phyloP scores from a whole-genome alignment of 164 flowering plant species.

The Aristolochia contorta region DNA sequence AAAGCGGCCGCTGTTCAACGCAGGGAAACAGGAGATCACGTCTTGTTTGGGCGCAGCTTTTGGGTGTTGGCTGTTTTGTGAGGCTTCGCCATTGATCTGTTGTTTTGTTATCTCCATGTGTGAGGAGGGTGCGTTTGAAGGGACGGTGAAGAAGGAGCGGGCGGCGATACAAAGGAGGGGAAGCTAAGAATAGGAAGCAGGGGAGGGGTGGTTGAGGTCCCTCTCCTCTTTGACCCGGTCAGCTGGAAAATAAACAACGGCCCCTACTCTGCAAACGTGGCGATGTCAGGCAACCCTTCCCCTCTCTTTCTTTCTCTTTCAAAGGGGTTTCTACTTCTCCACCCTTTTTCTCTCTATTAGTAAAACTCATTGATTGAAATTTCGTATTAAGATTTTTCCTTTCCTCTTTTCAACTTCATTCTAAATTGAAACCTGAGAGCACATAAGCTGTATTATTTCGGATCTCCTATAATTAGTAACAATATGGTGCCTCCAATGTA shows the following conservation, averaged over 20 bases:
- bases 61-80: background rate
- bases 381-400: too few relatives aligned
- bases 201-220: background rate
- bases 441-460: too few relatives aligned
- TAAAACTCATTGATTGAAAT: too few relatives aligned
- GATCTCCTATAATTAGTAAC: too few relatives aligned
- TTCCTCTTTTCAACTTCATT: too few relatives aligned
- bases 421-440: too few relatives aligned
- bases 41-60: background rate
- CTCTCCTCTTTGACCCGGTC: background rate
- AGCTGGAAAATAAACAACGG: background rate
- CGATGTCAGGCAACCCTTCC: too few relatives aligned
- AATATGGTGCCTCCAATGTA: too few relatives aligned
- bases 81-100: background rate
- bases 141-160: background rate
- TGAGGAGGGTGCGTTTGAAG: background rate
- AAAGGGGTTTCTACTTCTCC: too few relatives aligned
- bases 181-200: background rate
- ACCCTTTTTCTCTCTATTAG: too few relatives aligned
- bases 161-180: background rate
- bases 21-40: conserved; percentile 10
- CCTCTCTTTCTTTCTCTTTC: too few relatives aligned
- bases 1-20: conserved; percentile 27
- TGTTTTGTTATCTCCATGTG: background rate
- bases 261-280: background rate